These are phyloP conservation scores for Malus hybrid DNA, from an alignment of 331 rosid genomes.

Conservation along the genomic window DNA sequence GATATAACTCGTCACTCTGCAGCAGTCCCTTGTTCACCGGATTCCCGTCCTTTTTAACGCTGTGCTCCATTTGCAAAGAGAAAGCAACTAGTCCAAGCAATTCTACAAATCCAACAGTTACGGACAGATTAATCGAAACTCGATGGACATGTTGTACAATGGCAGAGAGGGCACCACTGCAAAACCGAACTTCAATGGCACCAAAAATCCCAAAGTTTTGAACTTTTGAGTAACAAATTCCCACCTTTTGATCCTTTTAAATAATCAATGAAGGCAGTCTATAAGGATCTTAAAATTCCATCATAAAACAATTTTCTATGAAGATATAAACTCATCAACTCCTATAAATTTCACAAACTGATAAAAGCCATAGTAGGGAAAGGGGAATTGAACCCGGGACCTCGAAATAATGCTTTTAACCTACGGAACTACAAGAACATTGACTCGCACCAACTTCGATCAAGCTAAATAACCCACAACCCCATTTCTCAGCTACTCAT, in stretches of 20 bases:
- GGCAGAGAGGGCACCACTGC: not conserved
- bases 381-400: too few species aligned
- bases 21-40: not conserved
- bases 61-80: not conserved
- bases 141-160: not conserved
- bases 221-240: not conserved
- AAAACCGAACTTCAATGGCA: not conserved
- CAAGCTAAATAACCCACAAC: not conserved
- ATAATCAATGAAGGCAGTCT: not conserved
- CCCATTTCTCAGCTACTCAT: not conserved
- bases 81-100: not conserved
- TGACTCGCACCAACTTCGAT: not conserved
- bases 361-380: too few species aligned
- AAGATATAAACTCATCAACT: not conserved
- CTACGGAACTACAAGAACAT: too few species aligned
- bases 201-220: not conserved
- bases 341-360: not conserved
- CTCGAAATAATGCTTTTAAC: too few species aligned
- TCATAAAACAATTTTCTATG: not conserved
- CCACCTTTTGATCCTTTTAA: not conserved
- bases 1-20: constrained; percentile 3
- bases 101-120: not conserved
- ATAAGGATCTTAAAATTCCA: too few species aligned
- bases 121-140: not conserved
- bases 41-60: not conserved